Evolutionary conservation across 2,329 filamentous ascomycete species (phyloP).

Genomic region (Orbilia oligospora): DNA sequence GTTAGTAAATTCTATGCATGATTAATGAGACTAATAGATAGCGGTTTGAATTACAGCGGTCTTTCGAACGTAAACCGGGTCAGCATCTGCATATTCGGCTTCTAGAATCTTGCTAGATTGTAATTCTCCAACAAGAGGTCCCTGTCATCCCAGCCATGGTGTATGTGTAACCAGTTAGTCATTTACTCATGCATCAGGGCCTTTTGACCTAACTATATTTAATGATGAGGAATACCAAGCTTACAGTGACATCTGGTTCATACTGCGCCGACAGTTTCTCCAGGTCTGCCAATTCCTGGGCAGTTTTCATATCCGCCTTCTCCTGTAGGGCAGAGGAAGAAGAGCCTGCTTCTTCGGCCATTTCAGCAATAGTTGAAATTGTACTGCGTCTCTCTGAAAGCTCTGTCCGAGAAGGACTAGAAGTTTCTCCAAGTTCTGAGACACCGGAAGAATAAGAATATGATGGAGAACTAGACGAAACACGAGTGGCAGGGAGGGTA

Average conservation of each 20-base stretch:
- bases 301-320: constrained; percentile 45
- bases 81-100: constrained; percentile 88
- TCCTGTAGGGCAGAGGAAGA: constrained; percentile 23
- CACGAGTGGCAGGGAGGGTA: neutral
- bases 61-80: constrained; percentile 87
- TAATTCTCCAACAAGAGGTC: constrained; percentile 84
- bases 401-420: neutral
- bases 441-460: constrained; percentile 2
- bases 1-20: constrained; percentile 51
- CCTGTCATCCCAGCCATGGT: constrained; percentile 71
- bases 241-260: constrained; percentile 61
- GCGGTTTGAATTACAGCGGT: constrained; percentile 77
- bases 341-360: constrained; percentile 45
- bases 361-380: neutral
- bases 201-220: no score
- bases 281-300: constrained; percentile 60
- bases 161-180: neutral
- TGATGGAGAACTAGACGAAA: constrained; percentile 1
- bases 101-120: constrained; percentile 82
- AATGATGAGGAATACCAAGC: neutral
- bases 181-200: neutral
- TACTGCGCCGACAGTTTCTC: constrained; percentile 62
- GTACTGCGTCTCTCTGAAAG: neutral
- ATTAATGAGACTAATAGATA: constrained; percentile 24
- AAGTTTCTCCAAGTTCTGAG: neutral